Evolutionary conservation across 78 protist genomes (phyloP), one percentile per base, ranked within the genome.

Genomic region (Capsaspora owczarzaki): DNA sequence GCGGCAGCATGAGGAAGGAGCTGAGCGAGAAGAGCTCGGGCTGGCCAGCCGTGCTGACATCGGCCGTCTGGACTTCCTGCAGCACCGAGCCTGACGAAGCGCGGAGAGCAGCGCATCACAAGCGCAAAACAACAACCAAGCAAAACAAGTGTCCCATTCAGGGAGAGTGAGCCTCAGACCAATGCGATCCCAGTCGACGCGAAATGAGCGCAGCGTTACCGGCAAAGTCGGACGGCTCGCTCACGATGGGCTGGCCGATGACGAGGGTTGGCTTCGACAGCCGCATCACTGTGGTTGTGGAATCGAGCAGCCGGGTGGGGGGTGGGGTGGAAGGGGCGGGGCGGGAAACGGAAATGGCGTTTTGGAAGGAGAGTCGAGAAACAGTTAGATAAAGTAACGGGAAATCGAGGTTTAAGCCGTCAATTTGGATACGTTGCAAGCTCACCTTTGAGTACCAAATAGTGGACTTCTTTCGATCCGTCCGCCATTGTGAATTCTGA

Each of bases 211-310:
- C 5, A 12, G 51, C 5, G 25, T 12, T 12, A 56, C 66, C 66
- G 66, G 66, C 33, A 29, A 56, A 56, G n/a, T 56, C 66, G 4
- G 25, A 25, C n/a, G 66, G 12, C 66, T 56, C 66, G 66, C 66
- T 25, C 66, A 29, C 25, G 66, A 56, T 29, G n/a, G 66, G 66
- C 14, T 56, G 66, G 66, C 25, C 25, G 66, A 29, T 2, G 29
- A 56, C 66, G 14, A 56, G 66, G n/a, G 12, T 56, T 6, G 66
- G 66, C n/a, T 29, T 16, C 20, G 66, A 56, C 66, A 56, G 66
- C 33, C 66, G 66, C 66, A 56, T 56, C 66, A 56, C 66, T 56
- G 66, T n/a, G n/a, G n/a, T n/a, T n/a, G n/a, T n/a, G n/a, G n/a
- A n/a, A n/a, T n/a, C n/a, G n/a, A n/a, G n/a, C n/a, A n/a, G n/a